Evolutionary conservation across 352 stramenopile genomes (phyloP), one percentile per base, ranked within the genome.

Genomic region (Pythium biforme): DNA sequence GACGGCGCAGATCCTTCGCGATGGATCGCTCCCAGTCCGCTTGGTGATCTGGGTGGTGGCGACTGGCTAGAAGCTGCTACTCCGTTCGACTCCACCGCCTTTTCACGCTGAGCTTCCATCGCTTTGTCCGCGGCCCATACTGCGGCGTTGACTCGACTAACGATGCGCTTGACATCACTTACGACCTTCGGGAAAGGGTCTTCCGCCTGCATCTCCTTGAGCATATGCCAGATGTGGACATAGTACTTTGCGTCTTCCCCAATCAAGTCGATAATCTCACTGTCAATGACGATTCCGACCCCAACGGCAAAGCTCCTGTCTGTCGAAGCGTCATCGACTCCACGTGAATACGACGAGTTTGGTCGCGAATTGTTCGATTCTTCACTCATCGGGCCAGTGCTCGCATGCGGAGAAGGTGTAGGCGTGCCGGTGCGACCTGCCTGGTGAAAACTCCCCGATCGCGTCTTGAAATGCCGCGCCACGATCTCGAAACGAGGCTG

Each of bases 401-500:
- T 41, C n/a, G 26, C 27, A 12, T 26, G 22, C 10, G 41, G 43
- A 37, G 22, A 55, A 8, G 33, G 23, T 5, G 29, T 17, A 3
- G 29, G 55, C 8, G 29, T 48, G 6, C 43, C 22, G 15, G 17
- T 47, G 2, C 27, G 4, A 14, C 17, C 27, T 17, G 26, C 10
- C 1, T 50, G 55, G 17, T 59, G 63, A 25, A 65, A 54, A 62
- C 6, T 67, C 12, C 68, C 51, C 22, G 69, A 64, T 19, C 78
- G 73, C 46, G 86, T 91, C 41, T 91, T 92, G 40, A 81, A 87
- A 56, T 96, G 78, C 31, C 89, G 81, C 3, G 89, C 89, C 27
- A 95, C 84, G 3, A 73, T 81, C 64, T 96, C 83, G 70, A 97
- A 96, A 20, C 77, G 79, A 26, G 76, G 70, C 50, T 95, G 78